These are phyloP conservation scores for Alternaria gaisen DNA, from an alignment of 2,329 filamentous ascomycete species.

Conservation along the genomic window DNA sequence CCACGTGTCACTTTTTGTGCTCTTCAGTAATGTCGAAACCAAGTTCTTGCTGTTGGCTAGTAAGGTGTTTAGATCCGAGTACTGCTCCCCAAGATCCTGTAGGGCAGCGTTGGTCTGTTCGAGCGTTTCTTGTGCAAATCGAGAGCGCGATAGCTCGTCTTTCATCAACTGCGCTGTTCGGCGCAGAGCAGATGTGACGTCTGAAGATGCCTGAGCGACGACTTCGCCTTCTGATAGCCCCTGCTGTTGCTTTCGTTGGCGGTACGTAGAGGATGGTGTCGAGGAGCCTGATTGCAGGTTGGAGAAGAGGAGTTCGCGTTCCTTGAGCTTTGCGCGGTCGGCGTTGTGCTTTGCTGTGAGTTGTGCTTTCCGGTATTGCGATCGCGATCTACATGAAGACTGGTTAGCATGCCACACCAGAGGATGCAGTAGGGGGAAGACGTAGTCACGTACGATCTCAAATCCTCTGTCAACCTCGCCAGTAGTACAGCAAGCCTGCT, in stretches of 20 bases:
- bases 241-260: constrained; percentile 52
- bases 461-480: constrained; percentile 72
- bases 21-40: constrained; percentile 79
- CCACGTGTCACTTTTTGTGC: constrained; percentile 97
- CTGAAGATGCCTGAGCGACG: constrained; percentile 76
- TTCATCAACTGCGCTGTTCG: constrained; percentile 88
- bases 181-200: constrained; percentile 84
- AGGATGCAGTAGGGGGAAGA: not conserved
- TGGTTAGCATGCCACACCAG: constrained; percentile 5
- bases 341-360: constrained; percentile 79
- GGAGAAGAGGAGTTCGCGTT: constrained; percentile 78
- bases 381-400: constrained; percentile 59
- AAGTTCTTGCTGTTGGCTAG: constrained; percentile 78
- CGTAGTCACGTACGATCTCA: constrained; percentile 68
- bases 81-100: constrained; percentile 80
- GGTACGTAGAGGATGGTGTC: constrained; percentile 47
- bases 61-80: constrained; percentile 79
- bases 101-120: constrained; percentile 84
- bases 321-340: constrained; percentile 75
- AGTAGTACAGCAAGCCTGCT: constrained; percentile 72
- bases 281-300: constrained; percentile 62
- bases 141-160: constrained; percentile 82
- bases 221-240: constrained; percentile 75
- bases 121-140: constrained; percentile 89
- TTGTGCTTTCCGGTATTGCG: constrained; percentile 82